phyloP scores from a whole-genome alignment of 148 eudicot species.

The Fagopyrum tataricum region DNA sequence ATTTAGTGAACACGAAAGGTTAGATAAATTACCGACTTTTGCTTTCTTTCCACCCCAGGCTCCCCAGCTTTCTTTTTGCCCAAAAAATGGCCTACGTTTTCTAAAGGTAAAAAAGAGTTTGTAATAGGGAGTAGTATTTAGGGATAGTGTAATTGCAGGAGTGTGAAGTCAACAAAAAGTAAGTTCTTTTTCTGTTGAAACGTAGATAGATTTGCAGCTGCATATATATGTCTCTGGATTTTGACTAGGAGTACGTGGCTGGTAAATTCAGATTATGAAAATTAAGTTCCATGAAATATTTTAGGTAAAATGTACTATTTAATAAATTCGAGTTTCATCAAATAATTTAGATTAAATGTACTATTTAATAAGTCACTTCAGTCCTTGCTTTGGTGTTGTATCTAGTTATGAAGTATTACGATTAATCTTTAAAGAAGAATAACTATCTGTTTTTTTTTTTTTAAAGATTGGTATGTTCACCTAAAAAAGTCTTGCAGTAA shows the following conservation, averaged over 20 bases:
- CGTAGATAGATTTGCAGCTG: not conserved
- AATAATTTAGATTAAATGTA: not conserved
- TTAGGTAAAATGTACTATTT: not conserved
- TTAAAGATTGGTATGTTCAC: not conserved
- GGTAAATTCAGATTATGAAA: not conserved
- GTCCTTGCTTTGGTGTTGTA: not conserved
- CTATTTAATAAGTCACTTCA: not conserved
- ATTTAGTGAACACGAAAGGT: not conserved
- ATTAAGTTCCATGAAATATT: not conserved
- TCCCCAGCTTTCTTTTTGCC: not conserved
- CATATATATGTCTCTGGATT: not conserved
- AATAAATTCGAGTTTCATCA: not conserved
- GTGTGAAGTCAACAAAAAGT: slow-evolving; percentile 48
- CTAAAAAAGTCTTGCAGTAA: not conserved
- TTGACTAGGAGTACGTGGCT: not conserved
- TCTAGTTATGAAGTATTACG: not conserved
- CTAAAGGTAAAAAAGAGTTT: not conserved
- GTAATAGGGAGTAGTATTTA: not conserved
- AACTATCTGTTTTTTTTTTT: not conserved
- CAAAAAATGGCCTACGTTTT: not conserved
- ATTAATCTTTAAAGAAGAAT: not conserved
- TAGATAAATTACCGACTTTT: not conserved
- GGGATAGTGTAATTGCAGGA: not conserved
- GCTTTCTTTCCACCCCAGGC: not conserved
- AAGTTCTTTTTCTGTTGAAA: slow-evolving; percentile 20